Evolutionary conservation across 768 basidiomycete genomes (phyloP), one percentile per base, ranked within the genome.

Genomic region (Gloeophyllum trabeum): DNA sequence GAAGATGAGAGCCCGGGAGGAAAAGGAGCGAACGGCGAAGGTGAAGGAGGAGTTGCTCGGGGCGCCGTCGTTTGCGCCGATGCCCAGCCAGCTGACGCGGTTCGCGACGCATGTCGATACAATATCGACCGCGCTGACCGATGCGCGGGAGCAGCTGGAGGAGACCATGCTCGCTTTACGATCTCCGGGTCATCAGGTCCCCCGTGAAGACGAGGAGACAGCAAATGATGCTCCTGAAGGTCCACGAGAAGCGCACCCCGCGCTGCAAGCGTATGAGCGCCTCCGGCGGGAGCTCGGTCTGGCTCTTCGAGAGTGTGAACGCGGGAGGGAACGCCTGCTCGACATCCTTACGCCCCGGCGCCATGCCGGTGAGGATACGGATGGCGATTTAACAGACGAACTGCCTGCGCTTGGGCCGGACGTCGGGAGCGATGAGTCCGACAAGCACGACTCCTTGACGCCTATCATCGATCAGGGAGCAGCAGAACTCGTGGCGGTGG

Each of bases 251-350:
- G 6, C 39, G 14, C n/a, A n/a, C n/a, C 68, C 69, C 1, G 76
- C 81, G 1, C 48, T 90, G 23, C 72, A 70, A 40, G 78, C 82
- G 4, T 90, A 87, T 54, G 88, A 89, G 43, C 65, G 79, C 0
- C 65, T 90, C 13, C 71, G 87, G 7, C 70, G 76, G 4, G 84
- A 89, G 51, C 69, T 91, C 5, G 88, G 87, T 5, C 58, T 81
- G 19, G 87, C 85, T 1, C 60, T 90, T 23, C 64, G 86, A 5
- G 88, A 90, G 51, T 90, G 85, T 53, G 87, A 90, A 58, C 73
- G 87, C 5, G 87, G 87, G 0, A 65, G 81, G 14, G 79, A 76
- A 30, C 70, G 71, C 14, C 62, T 90, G 24, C 49, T 79, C 1
- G 71, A 75, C 39, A 60, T 81, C 42, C 58, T 85, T 3, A 54